A percentile compares a stretch with the other conserved stretches of the same genome.
These are phyloP conservation scores for Ascodesmis nigricans DNA, from an alignment of 495 filamentous ascomycete genomes.

Conservation along the genomic window DNA sequence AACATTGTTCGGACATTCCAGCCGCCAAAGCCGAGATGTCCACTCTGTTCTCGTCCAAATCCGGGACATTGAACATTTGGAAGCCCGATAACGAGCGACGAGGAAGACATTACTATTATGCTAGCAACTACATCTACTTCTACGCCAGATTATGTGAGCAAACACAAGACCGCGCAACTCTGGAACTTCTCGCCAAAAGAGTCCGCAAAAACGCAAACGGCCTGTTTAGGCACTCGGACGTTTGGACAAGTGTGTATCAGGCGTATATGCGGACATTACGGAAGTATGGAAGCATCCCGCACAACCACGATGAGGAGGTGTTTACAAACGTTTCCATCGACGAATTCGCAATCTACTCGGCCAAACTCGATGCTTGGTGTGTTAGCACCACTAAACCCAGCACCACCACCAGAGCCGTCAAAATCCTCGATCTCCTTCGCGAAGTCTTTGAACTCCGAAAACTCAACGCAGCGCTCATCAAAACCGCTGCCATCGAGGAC, in stretches of 20 bases:
- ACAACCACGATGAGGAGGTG: constrained; percentile 48
- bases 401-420: constrained; percentile 9
- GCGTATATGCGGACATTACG: constrained; percentile 60
- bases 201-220: constrained; percentile 65
- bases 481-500: constrained; percentile 65
- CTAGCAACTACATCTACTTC: constrained; percentile 65
- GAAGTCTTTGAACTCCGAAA: constrained; percentile 82
- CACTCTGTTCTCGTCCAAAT: constrained; percentile 18
- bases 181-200: constrained; percentile 62
- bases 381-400: constrained; percentile 17
- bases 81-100: constrained; percentile 79
- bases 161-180: constrained; percentile 50
- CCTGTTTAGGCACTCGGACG: constrained; percentile 58
- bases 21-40: constrained; percentile 16
- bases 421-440: constrained; percentile 44
- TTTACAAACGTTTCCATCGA: constrained; percentile 64
- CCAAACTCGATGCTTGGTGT: constrained; percentile 30
- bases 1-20: constrained; percentile 19
- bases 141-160: constrained; percentile 52
- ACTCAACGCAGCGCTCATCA: constrained; percentile 66
- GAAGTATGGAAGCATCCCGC: constrained; percentile 37
- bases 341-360: constrained; percentile 44
- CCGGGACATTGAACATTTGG: constrained; percentile 39
- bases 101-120: constrained; percentile 86
- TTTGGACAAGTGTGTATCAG: constrained; percentile 66